Base-by-base conservation (phyloP, 164 flowering plant genomes). In the Houttuynia cordata region DNA sequence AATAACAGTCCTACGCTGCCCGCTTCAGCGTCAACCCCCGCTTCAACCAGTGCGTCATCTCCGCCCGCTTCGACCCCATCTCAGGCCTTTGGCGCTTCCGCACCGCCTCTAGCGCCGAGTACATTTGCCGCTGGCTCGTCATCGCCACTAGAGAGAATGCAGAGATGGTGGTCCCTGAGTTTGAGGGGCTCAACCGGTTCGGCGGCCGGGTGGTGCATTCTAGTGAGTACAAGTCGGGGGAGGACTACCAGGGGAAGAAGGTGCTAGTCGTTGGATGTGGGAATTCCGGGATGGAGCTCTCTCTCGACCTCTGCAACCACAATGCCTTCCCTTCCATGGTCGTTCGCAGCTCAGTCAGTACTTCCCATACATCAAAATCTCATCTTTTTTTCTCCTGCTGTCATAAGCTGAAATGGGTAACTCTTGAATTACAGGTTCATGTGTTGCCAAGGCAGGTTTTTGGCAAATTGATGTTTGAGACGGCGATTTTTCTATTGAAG, bases 131-230 rank as follows among this genome's bases (percentile, higher is more conserved):
- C 63, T 84, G 90, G 88, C 79, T 88, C 14, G 88, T 88, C 54
- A 90, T 88, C 45, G 96, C 96, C 42, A 84, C 96, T 4, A 92
- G 96, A 4, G 90, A 88, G 68, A 86, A 88, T 68, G 92, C 92
- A 0, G 87, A 86, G 73, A 60, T 70, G 19, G 78, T 82, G 14
- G 70, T 81, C 63, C 92, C 92, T 0, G 83, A 82, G 53, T 72
- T 84, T 40, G 80, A 79, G 49, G 92, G 90, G 10, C 14, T 81
- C 53, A 53, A 59, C 0, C 81, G 79, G 24, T 88, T 86, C 50
- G 70, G 71, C 0, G 90, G 92, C 13, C 39, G 66, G 24, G 77
- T 82, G 17, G 45, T 70, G 12, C 96, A 88, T 61, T 82, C 73
- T 20, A 72, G 82, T 60, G 80, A 77, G 20, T 88, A 88, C 60